Conservation (phyloP, 768 basidiomycete species). For the Amanita pallidorosea region DNA sequence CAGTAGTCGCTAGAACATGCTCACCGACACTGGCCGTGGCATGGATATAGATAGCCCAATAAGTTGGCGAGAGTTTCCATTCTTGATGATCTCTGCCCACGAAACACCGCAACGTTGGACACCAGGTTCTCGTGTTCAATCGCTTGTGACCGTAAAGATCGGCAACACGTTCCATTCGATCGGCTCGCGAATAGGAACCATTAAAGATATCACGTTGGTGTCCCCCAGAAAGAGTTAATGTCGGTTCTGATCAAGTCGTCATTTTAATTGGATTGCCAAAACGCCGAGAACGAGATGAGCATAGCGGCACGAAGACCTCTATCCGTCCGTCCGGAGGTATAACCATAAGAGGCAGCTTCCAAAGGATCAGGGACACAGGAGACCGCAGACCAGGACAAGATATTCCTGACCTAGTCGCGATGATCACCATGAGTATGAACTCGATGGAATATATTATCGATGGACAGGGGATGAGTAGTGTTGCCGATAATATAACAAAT, state of each 20-base stretch:
- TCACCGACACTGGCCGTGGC: background rate
- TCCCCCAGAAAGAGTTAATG: background rate
- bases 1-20: background rate
- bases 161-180: background rate
- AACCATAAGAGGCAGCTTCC: background rate
- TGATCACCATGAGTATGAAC: background rate
- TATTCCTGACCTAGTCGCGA: background rate
- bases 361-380: background rate
- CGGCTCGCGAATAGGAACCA: background rate
- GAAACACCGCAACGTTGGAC: conserved; percentile 1
- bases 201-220: background rate
- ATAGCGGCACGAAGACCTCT: background rate
- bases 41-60: background rate
- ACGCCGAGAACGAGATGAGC: background rate
- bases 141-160: background rate
- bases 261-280: background rate
- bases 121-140: background rate
- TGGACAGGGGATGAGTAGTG: background rate
- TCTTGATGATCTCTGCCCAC: background rate
- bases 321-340: background rate
- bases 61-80: background rate
- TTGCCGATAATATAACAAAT: no score
- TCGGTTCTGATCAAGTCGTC: background rate
- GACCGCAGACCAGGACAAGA: background rate
- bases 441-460: background rate